A percentile compares a stretch with the other conserved stretches of the same genome.
Evolutionary conservation across 768 basidiomycete genomes (phyloP).

Genomic region (Dentipellis fragilis): DNA sequence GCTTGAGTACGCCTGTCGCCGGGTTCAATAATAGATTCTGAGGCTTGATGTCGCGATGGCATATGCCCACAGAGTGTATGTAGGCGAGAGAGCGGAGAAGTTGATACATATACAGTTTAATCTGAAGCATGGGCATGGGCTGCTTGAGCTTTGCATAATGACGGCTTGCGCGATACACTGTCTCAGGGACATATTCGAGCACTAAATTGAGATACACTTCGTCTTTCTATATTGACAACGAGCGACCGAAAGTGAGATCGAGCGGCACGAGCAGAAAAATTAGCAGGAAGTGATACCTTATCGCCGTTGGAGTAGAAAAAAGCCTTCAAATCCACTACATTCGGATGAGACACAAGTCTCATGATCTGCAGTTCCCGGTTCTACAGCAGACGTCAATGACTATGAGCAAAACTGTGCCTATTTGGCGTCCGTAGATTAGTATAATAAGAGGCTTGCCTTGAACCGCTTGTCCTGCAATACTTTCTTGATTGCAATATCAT

Average conservation of each 20-base stretch:
- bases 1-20: slow-evolving; percentile 90
- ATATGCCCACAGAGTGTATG: slow-evolving; percentile 99
- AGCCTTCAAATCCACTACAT: slow-evolving; percentile 93
- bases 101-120: slow-evolving; percentile 99
- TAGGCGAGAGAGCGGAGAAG: slow-evolving; percentile 96
- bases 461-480: slow-evolving; percentile 99
- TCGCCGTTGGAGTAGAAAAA: slow-evolving; percentile 99
- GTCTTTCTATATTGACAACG: slow-evolving; percentile 76
- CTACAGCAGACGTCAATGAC: slow-evolving; percentile 29
- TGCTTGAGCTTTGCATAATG: slow-evolving; percentile 99
- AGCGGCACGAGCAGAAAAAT: no score
- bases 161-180: slow-evolving; percentile 96
- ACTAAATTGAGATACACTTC: slow-evolving; percentile 99
- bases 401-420: no score
- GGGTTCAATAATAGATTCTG: slow-evolving; percentile 98
- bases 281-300: slow-evolving; percentile 56
- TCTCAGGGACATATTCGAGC: slow-evolving; percentile 98
- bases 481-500: slow-evolving; percentile 99
- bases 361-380: slow-evolving; percentile 99
- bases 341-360: slow-evolving; percentile 93
- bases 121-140: slow-evolving; percentile 99
- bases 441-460: slow-evolving; percentile 73
- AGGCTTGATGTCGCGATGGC: slow-evolving; percentile 99
- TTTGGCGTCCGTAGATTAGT: not conserved
- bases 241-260: no score